Conservation (phyloP, 768 basidiomycete species). For the Tylopilus sp. region DNA sequence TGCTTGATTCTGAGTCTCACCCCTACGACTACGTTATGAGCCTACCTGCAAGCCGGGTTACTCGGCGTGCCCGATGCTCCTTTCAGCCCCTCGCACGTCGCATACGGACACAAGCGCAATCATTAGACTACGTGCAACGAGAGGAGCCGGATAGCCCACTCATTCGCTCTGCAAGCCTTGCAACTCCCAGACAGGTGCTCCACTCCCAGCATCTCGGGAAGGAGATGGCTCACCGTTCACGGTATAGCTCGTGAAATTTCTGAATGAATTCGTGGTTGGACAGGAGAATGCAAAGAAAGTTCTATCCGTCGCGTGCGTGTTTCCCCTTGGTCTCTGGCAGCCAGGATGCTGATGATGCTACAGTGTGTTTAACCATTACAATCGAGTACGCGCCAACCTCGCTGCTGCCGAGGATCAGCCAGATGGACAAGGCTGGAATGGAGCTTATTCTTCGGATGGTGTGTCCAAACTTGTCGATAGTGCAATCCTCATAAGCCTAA, state of each 20-base stretch:
- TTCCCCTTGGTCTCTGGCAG: neutral
- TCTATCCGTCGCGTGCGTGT: slow-evolving; percentile 85
- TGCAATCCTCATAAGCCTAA: neutral
- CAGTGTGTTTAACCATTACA: slow-evolving; percentile 95
- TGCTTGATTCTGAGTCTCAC: neutral
- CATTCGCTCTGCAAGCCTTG: slow-evolving; percentile 44
- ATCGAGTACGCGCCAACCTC: slow-evolving; percentile 75
- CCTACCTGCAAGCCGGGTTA: slow-evolving; percentile 18
- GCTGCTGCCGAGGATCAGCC: slow-evolving; percentile 43
- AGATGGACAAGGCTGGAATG: slow-evolving; percentile 27
- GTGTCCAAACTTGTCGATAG: slow-evolving; percentile 5
- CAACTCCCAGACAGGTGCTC: slow-evolving; percentile 56
- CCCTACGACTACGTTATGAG: slow-evolving; percentile 11
- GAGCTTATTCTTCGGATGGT: slow-evolving; percentile 27
- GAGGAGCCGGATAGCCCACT: slow-evolving; percentile 34
- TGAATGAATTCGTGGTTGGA: slow-evolving; percentile 87
- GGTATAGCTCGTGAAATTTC: slow-evolving; percentile 71
- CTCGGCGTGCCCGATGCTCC: slow-evolving; percentile 24
- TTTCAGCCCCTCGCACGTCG: slow-evolving; percentile 31
- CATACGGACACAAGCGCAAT: slow-evolving; percentile 57
- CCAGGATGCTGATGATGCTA: neutral
- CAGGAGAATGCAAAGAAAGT: slow-evolving; percentile 93
- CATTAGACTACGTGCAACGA: slow-evolving; percentile 36
- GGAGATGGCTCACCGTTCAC: slow-evolving; percentile 8
- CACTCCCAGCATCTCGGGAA: neutral